Conservation (phyloP, 768 basidiomycete genomes). For the Termitomyces sp. region DNA sequence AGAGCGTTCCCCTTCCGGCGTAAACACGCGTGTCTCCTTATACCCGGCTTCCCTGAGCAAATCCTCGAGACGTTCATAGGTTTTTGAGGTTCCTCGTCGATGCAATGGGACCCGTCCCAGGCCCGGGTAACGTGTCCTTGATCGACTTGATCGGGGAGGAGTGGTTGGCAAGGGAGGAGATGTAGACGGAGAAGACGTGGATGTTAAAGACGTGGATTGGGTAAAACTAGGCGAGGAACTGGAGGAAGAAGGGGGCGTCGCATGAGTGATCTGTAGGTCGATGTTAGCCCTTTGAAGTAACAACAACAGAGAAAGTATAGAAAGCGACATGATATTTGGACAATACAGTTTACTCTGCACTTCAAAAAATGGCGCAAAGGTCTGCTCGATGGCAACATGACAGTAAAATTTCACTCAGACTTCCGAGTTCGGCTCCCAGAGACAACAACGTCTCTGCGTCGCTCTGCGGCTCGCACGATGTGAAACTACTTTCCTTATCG, state of each 20-base stretch:
- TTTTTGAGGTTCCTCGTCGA: constrained; percentile 71
- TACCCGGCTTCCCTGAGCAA: constrained; percentile 84
- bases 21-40: constrained; percentile 87
- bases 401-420: background rate
- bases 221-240: constrained; percentile 33
- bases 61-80: constrained; percentile 82
- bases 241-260: constrained; percentile 27
- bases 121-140: constrained; percentile 47
- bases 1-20: constrained; percentile 66
- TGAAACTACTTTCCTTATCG: background rate
- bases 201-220: constrained; percentile 30
- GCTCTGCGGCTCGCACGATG: background rate
- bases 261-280: constrained; percentile 18
- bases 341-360: background rate
- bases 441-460: background rate
- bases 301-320: background rate
- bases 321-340: background rate
- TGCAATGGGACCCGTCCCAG: constrained; percentile 71
- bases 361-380: background rate
- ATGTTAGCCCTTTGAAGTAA: background rate
- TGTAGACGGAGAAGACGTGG: constrained; percentile 31
- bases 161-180: constrained; percentile 38
- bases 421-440: background rate
- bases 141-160: constrained; percentile 35
- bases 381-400: background rate